Evolutionary conservation across 2,329 filamentous ascomycete genomes (phyloP).

Genomic region (Claviceps lovelessii): DNA sequence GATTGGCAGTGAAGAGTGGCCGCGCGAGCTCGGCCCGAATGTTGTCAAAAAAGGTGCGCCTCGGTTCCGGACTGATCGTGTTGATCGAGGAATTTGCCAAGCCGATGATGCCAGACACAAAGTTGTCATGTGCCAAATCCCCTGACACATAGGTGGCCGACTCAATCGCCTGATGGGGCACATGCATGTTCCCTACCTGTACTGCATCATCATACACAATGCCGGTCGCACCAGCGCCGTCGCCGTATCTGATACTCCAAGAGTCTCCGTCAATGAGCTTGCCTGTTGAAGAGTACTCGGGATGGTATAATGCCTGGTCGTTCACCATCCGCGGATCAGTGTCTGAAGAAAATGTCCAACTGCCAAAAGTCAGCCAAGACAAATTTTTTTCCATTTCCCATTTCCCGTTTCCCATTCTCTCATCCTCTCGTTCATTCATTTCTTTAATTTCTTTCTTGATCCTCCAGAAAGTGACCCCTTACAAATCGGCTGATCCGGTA

Average conservation of each 20-base stretch:
- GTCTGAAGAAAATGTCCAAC: constrained; percentile 55
- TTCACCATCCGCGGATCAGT: constrained; percentile 30
- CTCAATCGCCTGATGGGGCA: constrained; percentile 49
- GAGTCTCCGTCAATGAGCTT: constrained; percentile 25
- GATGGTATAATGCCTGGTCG: constrained; percentile 45
- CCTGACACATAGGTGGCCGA: constrained; percentile 44
- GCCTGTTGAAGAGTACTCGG: constrained; percentile 26
- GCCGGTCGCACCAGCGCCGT: constrained; percentile 47
- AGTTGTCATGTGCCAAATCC: constrained; percentile 20
- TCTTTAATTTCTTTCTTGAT: too few relatives aligned
- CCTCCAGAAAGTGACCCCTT: constrained; percentile 6
- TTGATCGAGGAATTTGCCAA: constrained; percentile 19
- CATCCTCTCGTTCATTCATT: too few relatives aligned
- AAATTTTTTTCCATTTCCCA: not conserved
- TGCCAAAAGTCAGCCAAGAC: constrained; percentile 8
- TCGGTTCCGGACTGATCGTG: constrained; percentile 17
- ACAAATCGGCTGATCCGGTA: constrained; percentile 42
- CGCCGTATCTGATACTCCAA: constrained; percentile 52
- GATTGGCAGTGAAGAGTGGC: constrained; percentile 24
- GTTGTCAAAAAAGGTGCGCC: constrained; percentile 24
- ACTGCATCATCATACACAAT: constrained; percentile 54
- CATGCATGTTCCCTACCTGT: constrained; percentile 42
- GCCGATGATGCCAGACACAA: constrained; percentile 23
- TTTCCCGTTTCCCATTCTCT: too few relatives aligned
- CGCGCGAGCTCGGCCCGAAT: constrained; percentile 14